Percentiles rank a stretch among this genome's conserved stretches.
Conservation (phyloP, 1,284 basidiomycete genomes). For the Moesziomyces parantarcticus region DNA sequence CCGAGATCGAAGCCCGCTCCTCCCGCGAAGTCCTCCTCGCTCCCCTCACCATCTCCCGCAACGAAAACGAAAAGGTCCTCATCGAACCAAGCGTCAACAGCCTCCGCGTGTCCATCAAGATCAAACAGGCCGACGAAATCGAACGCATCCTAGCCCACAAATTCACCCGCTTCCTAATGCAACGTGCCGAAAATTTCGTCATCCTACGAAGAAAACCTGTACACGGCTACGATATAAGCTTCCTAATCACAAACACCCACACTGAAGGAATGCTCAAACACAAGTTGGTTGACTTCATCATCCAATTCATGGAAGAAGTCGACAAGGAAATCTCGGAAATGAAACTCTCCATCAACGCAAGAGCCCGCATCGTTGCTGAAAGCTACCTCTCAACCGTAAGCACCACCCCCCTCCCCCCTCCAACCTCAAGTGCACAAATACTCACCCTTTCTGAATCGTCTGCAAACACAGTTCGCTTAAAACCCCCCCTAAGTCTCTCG, state of each 20-base stretch:
- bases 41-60: conserved; percentile 91
- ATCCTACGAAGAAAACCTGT: conserved; percentile 94
- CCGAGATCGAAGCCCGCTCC: conserved; percentile 71
- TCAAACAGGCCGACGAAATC: conserved; percentile 99
- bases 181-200: conserved; percentile 95
- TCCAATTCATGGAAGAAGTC: conserved; percentile 99
- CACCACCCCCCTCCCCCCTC: background rate
- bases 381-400: conserved; percentile 61
- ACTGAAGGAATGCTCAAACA: conserved; percentile 98
- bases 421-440: background rate
- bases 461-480: conserved; percentile 3
- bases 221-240: conserved; percentile 90
- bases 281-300: conserved; percentile 99
- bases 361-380: conserved; percentile 96
- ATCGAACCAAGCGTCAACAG: conserved; percentile 98
- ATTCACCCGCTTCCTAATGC: conserved; percentile 99
- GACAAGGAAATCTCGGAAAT: conserved; percentile 86
- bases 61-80: conserved; percentile 94
- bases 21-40: conserved; percentile 82
- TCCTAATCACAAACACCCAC: conserved; percentile 97
- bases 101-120: conserved; percentile 93
- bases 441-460: too few species aligned
- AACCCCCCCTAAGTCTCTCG: too few species aligned
- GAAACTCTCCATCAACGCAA: conserved; percentile 83
- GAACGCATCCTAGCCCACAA: conserved; percentile 97